These are phyloP conservation scores for Cercospora nicotianae DNA, from an alignment of 2,329 filamentous ascomycete genomes.

Conservation along the genomic window DNA sequence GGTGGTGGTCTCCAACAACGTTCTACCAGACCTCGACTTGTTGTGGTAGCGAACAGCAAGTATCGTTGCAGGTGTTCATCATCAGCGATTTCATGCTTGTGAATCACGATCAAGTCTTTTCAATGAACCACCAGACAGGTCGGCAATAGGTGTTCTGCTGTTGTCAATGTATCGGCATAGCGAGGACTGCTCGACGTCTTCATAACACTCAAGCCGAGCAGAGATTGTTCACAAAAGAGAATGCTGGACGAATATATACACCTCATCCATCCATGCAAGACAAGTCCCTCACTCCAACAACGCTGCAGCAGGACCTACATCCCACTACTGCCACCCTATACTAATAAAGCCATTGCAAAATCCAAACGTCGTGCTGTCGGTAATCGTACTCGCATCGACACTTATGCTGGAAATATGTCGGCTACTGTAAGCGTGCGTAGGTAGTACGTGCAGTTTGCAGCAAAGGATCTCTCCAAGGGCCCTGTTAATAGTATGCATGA, in stretches of 20 bases:
- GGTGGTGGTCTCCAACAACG: not conserved
- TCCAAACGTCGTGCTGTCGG: not conserved
- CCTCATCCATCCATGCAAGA: not conserved
- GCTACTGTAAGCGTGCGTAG: not conserved
- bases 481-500: not conserved
- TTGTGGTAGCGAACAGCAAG: not conserved
- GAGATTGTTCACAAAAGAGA: too few species aligned
- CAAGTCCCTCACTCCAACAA: not conserved
- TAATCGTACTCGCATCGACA: not conserved
- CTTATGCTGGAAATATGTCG: not conserved
- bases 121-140: not conserved
- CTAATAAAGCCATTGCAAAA: not conserved
- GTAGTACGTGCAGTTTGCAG: slow-evolving; percentile 1
- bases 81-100: not conserved
- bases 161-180: too few species aligned
- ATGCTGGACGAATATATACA: too few species aligned
- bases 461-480: not conserved
- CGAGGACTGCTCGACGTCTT: too few species aligned
- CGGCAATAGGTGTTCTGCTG: not conserved
- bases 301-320: not conserved
- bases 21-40: not conserved
- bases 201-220: too few species aligned
- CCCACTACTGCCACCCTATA: not conserved
- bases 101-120: not conserved
- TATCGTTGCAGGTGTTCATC: not conserved